Evolutionary conservation across 768 basidiomycete genomes (phyloP).

Genomic region (Leccinum imitatum): DNA sequence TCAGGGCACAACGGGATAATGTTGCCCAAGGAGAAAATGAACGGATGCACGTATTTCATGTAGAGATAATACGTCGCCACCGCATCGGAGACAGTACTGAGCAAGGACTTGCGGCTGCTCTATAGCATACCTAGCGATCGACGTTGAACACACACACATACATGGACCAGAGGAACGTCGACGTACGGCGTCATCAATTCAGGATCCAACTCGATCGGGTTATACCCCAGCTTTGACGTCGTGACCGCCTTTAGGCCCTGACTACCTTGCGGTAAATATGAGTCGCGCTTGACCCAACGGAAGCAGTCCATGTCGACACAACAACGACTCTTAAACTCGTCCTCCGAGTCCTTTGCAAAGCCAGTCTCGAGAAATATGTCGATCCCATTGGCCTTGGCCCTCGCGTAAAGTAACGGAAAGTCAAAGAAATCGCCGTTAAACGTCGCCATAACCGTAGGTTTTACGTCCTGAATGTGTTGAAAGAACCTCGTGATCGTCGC

Average conservation of each 20-base stretch:
- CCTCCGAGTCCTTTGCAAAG: constrained; percentile 86
- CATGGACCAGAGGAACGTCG: neutral
- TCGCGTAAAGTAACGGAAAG: constrained; percentile 92
- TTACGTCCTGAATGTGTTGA: constrained; percentile 88
- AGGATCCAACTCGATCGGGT: constrained; percentile 96
- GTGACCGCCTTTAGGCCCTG: constrained; percentile 99
- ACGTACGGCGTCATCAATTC: constrained; percentile 98
- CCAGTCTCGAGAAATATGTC: constrained; percentile 97
- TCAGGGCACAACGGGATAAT: constrained; percentile 97
- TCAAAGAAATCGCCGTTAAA: constrained; percentile 99
- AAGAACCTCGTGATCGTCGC: constrained; percentile 87
- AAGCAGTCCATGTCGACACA: constrained; percentile 99
- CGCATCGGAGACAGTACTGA: constrained; percentile 97
- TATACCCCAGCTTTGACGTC: constrained; percentile 91
- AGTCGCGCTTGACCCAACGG: constrained; percentile 99
- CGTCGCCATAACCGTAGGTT: constrained; percentile 95
- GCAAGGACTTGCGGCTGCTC: constrained; percentile 95
- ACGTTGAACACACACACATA: neutral
- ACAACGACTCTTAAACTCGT: constrained; percentile 89
- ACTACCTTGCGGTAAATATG: constrained; percentile 96
- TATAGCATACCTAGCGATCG: constrained; percentile 73
- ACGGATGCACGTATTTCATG: constrained; percentile 99
- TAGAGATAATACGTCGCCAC: constrained; percentile 99
- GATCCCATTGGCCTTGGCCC: constrained; percentile 84
- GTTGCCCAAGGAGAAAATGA: constrained; percentile 98